Conservation (phyloP, 495 filamentous ascomycete species). For the Tuber brumale region DNA sequence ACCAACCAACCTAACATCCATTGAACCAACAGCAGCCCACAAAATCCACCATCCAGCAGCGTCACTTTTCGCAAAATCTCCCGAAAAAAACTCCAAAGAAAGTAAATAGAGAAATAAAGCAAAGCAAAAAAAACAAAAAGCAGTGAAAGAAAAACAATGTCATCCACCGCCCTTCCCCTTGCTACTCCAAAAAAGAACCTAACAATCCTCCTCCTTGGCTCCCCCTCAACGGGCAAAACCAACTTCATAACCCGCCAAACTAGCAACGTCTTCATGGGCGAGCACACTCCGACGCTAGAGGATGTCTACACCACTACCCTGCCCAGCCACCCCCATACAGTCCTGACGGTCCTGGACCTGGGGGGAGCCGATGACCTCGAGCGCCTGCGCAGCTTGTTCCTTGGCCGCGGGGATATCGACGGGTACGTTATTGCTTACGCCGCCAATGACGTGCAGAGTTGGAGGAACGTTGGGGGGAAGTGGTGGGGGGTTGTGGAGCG, state of each 20-base stretch:
- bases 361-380: not conserved
- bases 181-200: not conserved
- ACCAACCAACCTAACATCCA: not conserved
- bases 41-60: not conserved
- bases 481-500: not conserved
- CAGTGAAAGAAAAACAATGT: not conserved
- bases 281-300: not conserved
- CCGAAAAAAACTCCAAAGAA: not conserved
- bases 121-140: not conserved
- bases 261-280: not conserved
- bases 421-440: not conserved
- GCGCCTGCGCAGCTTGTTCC: not conserved
- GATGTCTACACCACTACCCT: not conserved
- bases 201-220: not conserved
- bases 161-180: not conserved
- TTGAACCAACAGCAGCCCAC: not conserved
- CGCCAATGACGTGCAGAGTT: not conserved
- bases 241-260: constrained; percentile 5
- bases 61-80: not conserved
- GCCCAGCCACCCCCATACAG: not conserved
- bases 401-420: not conserved
- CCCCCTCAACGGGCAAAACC: not conserved
- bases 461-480: not conserved
- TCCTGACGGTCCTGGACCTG: not conserved
- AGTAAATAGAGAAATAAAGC: not conserved